Percentiles rank a stretch among this genome's conserved stretches.
Evolutionary conservation across 2,329 filamentous ascomycete species (phyloP).

Genomic region (Colletotrichum navitas): DNA sequence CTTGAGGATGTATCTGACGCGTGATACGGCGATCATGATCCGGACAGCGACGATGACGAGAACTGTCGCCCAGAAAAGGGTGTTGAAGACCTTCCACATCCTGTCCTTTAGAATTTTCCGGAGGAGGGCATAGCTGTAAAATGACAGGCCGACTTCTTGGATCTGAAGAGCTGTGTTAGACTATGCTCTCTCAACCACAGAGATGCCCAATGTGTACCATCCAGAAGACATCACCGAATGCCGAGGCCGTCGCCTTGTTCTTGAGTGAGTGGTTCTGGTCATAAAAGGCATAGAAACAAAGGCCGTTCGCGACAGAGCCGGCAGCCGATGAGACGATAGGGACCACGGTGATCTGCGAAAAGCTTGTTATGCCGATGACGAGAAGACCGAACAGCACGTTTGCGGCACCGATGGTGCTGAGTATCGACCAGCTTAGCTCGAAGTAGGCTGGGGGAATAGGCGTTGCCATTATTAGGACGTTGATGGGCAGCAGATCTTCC

Average conservation of each 20-base stretch:
- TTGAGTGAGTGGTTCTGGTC: conserved; percentile 44
- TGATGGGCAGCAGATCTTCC: background rate
- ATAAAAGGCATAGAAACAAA: conserved; percentile 60
- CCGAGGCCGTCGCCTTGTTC: conserved; percentile 52
- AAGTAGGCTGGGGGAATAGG: conserved; percentile 50
- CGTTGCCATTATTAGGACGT: conserved; percentile 29
- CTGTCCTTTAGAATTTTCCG: conserved; percentile 61
- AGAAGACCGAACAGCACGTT: conserved; percentile 55
- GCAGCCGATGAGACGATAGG: conserved; percentile 55
- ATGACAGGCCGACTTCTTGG: conserved; percentile 59
- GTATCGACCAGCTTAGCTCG: conserved; percentile 59
- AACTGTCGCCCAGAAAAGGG: conserved; percentile 69
- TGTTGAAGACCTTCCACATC: conserved; percentile 59
- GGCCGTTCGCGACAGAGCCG: conserved; percentile 56
- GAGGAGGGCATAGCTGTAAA: conserved; percentile 66
- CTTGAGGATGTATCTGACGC: conserved; percentile 49
- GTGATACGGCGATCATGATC: conserved; percentile 51
- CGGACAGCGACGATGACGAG: conserved; percentile 64
- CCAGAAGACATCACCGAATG: conserved; percentile 57
- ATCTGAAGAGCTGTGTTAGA: conserved; percentile 47
- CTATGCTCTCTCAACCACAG: rapidly evolving
- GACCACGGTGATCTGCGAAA: conserved; percentile 54
- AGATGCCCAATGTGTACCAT: conserved; percentile 46
- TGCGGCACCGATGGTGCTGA: conserved; percentile 58
- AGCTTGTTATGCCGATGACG: conserved; percentile 55